Percentiles rank a stretch among this genome's conserved stretches.
Conservation (phyloP, 257 asterid species). For the Penstemon barbatus region DNA sequence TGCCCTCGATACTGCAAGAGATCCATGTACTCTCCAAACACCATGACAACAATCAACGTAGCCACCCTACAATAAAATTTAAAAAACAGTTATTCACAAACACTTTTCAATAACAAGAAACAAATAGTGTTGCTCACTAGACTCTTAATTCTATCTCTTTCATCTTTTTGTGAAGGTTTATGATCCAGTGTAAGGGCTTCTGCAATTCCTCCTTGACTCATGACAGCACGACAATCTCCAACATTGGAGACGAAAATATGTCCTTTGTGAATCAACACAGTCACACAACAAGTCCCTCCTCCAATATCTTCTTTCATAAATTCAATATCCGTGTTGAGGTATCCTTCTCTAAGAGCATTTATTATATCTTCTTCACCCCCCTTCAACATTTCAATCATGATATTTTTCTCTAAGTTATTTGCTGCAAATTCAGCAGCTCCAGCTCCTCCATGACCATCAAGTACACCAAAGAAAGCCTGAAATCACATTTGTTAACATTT, state of each 20-base stretch:
- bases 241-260: constrained; percentile 71
- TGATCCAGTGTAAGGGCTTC: constrained; percentile 78
- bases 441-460: constrained; percentile 84
- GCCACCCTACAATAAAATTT: constrained; percentile 57
- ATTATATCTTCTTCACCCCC: constrained; percentile 42
- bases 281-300: constrained; percentile 77
- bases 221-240: constrained; percentile 85
- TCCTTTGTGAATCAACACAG: constrained; percentile 64
- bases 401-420: constrained; percentile 46
- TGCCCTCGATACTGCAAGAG: constrained; percentile 80
- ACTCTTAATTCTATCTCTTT: constrained; percentile 61
- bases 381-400: constrained; percentile 43
- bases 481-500: constrained; percentile 3
- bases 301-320: constrained; percentile 50
- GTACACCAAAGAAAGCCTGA: constrained; percentile 82
- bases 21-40: constrained; percentile 86
- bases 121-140: constrained; percentile 41
- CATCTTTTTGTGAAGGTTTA: constrained; percentile 61
- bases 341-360: constrained; percentile 65
- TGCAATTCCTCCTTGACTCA: constrained; percentile 74
- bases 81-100: background rate
- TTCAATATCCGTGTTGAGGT: constrained; percentile 63
- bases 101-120: background rate
- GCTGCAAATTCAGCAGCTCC: constrained; percentile 73
- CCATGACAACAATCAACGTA: constrained; percentile 74